Evolutionary conservation across 768 basidiomycete genomes (phyloP).

Genomic region (Hydnomerulius pinastri): DNA sequence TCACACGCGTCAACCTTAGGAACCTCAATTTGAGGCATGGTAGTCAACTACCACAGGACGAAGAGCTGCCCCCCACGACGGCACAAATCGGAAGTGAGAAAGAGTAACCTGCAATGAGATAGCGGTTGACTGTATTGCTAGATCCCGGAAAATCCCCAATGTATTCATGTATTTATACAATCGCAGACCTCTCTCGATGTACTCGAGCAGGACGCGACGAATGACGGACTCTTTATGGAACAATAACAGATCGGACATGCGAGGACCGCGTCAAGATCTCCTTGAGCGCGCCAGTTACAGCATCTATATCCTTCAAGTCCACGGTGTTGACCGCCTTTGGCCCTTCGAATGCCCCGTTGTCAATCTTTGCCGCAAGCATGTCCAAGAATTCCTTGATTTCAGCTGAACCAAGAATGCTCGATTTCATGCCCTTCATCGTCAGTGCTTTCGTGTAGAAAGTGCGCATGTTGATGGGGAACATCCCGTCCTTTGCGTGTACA

Average conservation of each 20-base stretch:
- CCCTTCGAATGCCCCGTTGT: constrained; percentile 26
- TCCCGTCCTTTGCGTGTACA: constrained; percentile 32
- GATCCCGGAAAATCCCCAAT: too few species aligned
- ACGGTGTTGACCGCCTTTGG: constrained; percentile 27
- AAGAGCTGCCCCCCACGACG: too few species aligned
- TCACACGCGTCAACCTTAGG: not conserved
- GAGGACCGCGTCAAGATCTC: constrained; percentile 29
- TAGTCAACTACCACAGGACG: too few species aligned
- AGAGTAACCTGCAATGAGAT: too few species aligned
- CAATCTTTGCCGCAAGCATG: constrained; percentile 31
- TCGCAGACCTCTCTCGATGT: not conserved
- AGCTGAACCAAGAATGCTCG: constrained; percentile 20
- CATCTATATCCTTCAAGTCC: constrained; percentile 18
- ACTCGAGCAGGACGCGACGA: not conserved
- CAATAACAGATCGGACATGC: constrained; percentile 29
- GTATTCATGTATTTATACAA: too few species aligned
- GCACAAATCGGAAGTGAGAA: too few species aligned
- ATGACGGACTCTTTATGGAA: constrained; percentile 16
- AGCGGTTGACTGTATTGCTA: too few species aligned
- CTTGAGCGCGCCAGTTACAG: constrained; percentile 22
- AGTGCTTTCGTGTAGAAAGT: constrained; percentile 32
- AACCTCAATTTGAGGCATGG: constrained; percentile 5
- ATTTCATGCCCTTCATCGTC: constrained; percentile 34
- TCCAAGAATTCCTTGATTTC: constrained; percentile 33
- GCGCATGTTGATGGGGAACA: constrained; percentile 33